Evolutionary conservation across 2,329 filamentous ascomycete genomes (phyloP), one percentile per base, ranked within the genome.

Genomic region (Hysterium pulicare): DNA sequence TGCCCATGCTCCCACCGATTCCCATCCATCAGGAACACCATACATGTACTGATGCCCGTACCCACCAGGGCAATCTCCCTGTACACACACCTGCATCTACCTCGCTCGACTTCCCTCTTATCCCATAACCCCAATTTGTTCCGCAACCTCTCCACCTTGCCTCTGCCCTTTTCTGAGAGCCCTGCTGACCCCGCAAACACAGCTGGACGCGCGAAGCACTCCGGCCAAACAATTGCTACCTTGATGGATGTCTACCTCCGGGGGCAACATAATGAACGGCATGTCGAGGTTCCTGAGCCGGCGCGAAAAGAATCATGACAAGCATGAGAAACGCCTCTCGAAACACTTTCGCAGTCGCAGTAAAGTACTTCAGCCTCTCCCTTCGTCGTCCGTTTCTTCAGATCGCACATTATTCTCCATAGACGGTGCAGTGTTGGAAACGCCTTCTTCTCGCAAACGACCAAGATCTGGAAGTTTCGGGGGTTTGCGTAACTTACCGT

Each of bases 231-330:
- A n/a, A 28, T 38, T 28, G 10, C 35, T 20, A 33, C 8, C 46
- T 45, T 45, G 26, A 49, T 49, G 47, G 47, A 49, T 49, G 47
- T 49, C 47, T 44, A 31, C 44, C 39, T 33, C 8, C 11, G 42
- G 42, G 20, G 40, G 21, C 42, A 38, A 43, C 38, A 69, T 50
- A 49, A 74, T 74, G 71, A 72, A 70, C 57, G 71, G 68, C 59
- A 69, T 77, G 49, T 82, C 79, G 61, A 82, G 84, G 57, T 83
- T 89, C 62, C 79, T 87, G 46, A 86, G 80, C 65, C 74, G 84
- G 53, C 79, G 84, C 52, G 85, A 87, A 57, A 88, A 72, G 64
- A 53, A 64, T 45, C 37, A 42, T 32, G n/a, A n/a, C n/a, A n/a
- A n/a, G n/a, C n/a, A n/a, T 38, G 66, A 67, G 48, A 67, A 68